These are phyloP conservation scores for Yamadazyma paraphyllophila DNA, from an alignment of 805 yeast species.

Conservation along the genomic window DNA sequence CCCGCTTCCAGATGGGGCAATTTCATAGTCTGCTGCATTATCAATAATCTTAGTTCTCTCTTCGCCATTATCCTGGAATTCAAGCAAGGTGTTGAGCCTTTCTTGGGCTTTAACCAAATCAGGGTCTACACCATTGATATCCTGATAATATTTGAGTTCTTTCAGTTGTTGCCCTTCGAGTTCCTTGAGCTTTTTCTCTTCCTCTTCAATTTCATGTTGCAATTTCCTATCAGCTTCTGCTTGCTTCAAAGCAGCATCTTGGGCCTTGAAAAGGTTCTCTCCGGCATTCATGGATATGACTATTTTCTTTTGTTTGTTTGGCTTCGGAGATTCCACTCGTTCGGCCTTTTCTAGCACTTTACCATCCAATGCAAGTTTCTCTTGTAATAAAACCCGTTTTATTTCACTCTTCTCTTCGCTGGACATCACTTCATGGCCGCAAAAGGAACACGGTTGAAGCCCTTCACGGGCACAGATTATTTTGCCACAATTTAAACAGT, in stretches of 20 bases:
- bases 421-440: constrained; percentile 67
- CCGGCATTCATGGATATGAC: constrained; percentile 33
- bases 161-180: constrained; percentile 38
- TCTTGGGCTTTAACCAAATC: constrained; percentile 70
- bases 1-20: constrained; percentile 45
- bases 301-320: constrained; percentile 7
- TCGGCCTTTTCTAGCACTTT: constrained; percentile 14
- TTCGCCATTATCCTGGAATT: constrained; percentile 82
- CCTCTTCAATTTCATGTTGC: constrained; percentile 20
- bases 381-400: constrained; percentile 49
- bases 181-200: constrained; percentile 20
- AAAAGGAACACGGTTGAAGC: constrained; percentile 81
- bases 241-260: constrained; percentile 59
- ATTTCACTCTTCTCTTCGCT: constrained; percentile 61
- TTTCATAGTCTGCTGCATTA: constrained; percentile 83
- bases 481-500: constrained; percentile 91
- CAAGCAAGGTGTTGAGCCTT: constrained; percentile 67
- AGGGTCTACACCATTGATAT: constrained; percentile 44
- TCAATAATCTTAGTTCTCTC: constrained; percentile 92
- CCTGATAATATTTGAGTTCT: constrained; percentile 44
- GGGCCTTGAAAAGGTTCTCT: constrained; percentile 64
- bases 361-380: constrained; percentile 44
- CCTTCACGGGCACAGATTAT: constrained; percentile 91
- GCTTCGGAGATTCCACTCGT: constrained; percentile 17
- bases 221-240: constrained; percentile 47